Base-by-base conservation (phyloP, 345 rosid species). In the Populus davidiana region DNA sequence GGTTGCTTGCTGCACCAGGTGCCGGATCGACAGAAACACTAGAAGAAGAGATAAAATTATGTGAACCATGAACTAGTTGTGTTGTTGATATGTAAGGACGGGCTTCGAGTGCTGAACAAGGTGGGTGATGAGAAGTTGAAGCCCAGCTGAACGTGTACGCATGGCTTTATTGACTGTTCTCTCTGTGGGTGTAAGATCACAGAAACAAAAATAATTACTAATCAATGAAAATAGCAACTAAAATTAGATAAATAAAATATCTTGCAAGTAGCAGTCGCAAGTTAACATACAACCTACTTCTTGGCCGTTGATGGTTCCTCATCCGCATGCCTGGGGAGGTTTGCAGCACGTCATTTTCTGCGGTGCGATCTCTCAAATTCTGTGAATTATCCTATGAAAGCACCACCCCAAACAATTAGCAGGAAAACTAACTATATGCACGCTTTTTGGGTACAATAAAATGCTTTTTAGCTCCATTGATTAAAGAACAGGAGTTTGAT, bases 361-460 rank as follows among this genome's bases (percentile, higher is more conserved):
- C 17, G 11, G 72, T n/a, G 39, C 47, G 17, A 70, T 67, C 83
- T 38, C 74, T 64, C 16, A 72, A 50, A 75, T 80, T 75, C 36
- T 61, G 73, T 62, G 79, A 75, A 72, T 79, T 85, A 78, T 83
- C 89, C 90, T 87, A 74, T 25, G 73, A 21, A 70, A 21, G 63
- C 63, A 1, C 41, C 63, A 1, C 41, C 33, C 52, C 38, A 49
- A 33, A 61, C 2, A 29, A 68, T 85, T 54, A 81, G 52, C 31
- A 8, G 21, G 70, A 14, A 2, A 62, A 50, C 20, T 4, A 50
- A 61, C 61, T 49, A 70, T 13, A 29, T 61, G 29, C 61, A 39
- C 63, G 31, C 8, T 64, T 70, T 63, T 23, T 31, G 17, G n/a
- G 52, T 47, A 56, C 29, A 17, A 70, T 35, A 23, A 63, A 77